Conservation (phyloP, 2,329 filamentous ascomycete species). For the Alternaria sp. region DNA sequence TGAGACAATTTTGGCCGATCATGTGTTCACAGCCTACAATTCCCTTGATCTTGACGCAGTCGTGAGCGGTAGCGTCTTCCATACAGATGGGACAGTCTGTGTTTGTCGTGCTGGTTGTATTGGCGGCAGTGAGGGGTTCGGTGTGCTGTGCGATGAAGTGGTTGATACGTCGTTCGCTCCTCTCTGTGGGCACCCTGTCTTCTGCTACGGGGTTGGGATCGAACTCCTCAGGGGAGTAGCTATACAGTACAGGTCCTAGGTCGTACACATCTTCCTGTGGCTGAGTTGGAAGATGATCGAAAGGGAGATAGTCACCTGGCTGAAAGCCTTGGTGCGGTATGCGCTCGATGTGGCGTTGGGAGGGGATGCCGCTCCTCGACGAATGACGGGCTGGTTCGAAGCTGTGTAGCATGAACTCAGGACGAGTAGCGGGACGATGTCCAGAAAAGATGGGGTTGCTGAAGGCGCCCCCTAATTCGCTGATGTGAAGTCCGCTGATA, state of each 20-base stretch:
- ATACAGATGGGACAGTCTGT: conserved; percentile 5
- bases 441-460: background rate
- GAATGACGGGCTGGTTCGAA: background rate
- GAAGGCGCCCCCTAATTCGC: background rate
- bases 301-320: background rate
- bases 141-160: background rate
- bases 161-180: background rate
- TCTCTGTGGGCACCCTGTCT: background rate
- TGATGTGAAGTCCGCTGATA: background rate
- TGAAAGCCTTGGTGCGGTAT: background rate
- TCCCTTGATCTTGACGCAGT: background rate
- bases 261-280: background rate
- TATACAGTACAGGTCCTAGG: background rate
- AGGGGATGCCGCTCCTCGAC: background rate
- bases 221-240: background rate
- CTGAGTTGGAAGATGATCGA: background rate
- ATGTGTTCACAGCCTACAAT: conserved; percentile 2
- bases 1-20: background rate
- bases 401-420: background rate
- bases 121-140: background rate
- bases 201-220: background rate
- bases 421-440: background rate
- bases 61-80: background rate
- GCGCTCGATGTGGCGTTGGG: background rate
- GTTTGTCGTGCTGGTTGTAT: background rate